A percentile compares a stretch with the other conserved stretches of the same genome.
Conservation (phyloP, 768 basidiomycete genomes). For the Serpula lacrymans region DNA sequence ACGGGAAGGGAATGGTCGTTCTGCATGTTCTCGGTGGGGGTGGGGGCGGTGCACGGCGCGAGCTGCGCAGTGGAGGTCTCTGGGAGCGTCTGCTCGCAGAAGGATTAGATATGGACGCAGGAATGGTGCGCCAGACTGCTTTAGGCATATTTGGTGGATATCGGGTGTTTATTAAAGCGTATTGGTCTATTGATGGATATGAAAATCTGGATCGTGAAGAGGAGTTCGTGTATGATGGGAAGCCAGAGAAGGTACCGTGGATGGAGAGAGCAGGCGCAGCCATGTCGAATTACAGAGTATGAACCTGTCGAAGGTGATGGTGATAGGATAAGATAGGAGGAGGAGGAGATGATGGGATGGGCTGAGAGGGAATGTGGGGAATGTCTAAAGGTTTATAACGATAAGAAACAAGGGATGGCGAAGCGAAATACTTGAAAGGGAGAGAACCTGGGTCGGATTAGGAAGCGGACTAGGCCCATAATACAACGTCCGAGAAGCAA, state of each 20-base stretch:
- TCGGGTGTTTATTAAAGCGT: constrained; percentile 15
- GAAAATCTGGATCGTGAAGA: constrained; percentile 17
- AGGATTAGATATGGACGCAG: constrained; percentile 11
- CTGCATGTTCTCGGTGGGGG: constrained; percentile 12
- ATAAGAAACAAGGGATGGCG: background rate
- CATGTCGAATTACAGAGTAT: no score
- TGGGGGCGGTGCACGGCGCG: constrained; percentile 10
- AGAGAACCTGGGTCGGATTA: constrained; percentile 8
- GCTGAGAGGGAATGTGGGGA: background rate
- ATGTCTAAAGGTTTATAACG: constrained; percentile 8
- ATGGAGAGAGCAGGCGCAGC: constrained; percentile 26
- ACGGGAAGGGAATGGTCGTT: constrained; percentile 16
- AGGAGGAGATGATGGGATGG: background rate
- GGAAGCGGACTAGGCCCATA: no score
- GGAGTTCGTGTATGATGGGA: constrained; percentile 21
- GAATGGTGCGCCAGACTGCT: constrained; percentile 21
- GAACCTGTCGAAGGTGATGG: constrained; percentile 6
- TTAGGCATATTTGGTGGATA: constrained; percentile 18
- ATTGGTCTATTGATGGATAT: constrained; percentile 7
- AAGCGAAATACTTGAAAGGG: background rate
- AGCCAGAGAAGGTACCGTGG: constrained; percentile 28
- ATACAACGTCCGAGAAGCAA: no score
- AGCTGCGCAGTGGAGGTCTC: constrained; percentile 8
- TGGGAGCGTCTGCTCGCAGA: constrained; percentile 24
- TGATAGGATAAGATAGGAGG: constrained; percentile 4